Base-by-base conservation (phyloP, 108 stramenopile genomes). In the Cyclotella sp. region DNA sequence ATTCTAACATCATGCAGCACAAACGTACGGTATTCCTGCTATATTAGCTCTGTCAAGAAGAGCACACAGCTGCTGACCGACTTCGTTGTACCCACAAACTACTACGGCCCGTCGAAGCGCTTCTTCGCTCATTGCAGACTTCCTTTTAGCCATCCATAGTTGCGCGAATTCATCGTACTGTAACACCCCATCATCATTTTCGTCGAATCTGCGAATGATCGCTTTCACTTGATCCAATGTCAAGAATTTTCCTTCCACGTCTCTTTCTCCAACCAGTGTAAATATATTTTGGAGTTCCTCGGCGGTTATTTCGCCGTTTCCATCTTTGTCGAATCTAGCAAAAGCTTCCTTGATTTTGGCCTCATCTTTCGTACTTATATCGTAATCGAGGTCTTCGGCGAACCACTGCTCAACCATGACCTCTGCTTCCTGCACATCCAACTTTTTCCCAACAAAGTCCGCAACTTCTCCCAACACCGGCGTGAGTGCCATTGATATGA, bases 401-500 rank as follows among this genome's bases (percentile, higher is more conserved):
- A 75, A 75, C 63, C 79, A 75, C 52, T 65, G 74, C 26, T 63
- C 75, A 24, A 45, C 64, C 1, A 58, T 21, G 11, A 59, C 76
- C 43, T 44, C 58, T 14, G 63, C 81, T 15, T 75, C 69, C 54
- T 73, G 73, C 57, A 75, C 73, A 30, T 92, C 91, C 42, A 89
- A 47, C 26, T 69, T 44, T 34, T 88, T 83, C 13, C 88, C 91
- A 18, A 85, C 80, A 24, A 54, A 75, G 9, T 87, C 84, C n/a
- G 86, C 92, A 18, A 89, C 46, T 44, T 90, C 84, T 14, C 87
- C 89, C 14, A 93, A 65, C 0, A 88, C 39, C 1, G 92, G 92
- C 14, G 92, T 90, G 28, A 93, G 71, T 19, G 87, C 60, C 92
- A 93, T 93, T n/a, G 92, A 93, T 47, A 93, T 85, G 49, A 90